Conservation (phyloP, 1,139 yeast genomes). For the Williopsis jadinii region DNA sequence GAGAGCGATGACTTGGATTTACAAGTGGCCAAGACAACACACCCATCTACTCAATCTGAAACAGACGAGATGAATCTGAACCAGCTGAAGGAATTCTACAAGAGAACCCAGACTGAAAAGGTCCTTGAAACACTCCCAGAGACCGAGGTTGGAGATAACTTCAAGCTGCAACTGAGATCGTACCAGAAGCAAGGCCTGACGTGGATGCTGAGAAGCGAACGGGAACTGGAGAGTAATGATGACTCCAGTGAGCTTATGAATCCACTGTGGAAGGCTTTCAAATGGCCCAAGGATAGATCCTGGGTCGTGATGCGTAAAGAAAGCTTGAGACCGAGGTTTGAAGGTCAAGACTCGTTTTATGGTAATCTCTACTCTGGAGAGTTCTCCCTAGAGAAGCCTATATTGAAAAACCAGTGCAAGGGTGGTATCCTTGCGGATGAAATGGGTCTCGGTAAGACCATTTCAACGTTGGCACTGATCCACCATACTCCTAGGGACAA, state of each 20-base stretch:
- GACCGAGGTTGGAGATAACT: conserved; percentile 52
- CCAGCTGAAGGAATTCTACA: conserved; percentile 71
- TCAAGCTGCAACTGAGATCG: conserved; percentile 64
- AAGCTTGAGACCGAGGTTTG: conserved; percentile 5
- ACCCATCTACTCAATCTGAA: conserved; percentile 2
- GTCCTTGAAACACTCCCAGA: conserved; percentile 75
- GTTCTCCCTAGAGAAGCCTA: conserved; percentile 61
- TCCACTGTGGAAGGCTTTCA: conserved; percentile 79
- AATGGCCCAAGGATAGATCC: conserved; percentile 58
- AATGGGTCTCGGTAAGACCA: conserved; percentile 95
- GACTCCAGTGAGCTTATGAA: conserved; percentile 40
- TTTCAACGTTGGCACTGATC: conserved; percentile 70
- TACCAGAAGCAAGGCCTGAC: conserved; percentile 88
- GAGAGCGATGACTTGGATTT: conserved; percentile 61
- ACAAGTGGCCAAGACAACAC: conserved; percentile 22
- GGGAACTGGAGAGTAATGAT: conserved; percentile 50
- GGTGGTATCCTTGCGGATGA: conserved; percentile 98
- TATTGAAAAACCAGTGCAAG: conserved; percentile 44
- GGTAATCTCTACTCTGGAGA: conserved; percentile 83
- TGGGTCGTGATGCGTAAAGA: conserved; percentile 25
- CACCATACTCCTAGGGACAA: conserved; percentile 54
- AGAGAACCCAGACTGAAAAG: conserved; percentile 51
- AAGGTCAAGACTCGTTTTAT: conserved; percentile 42
- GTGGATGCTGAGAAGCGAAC: conserved; percentile 82
- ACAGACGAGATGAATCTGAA: conserved; percentile 48